A percentile compares a stretch with the other conserved stretches of the same genome.
phyloP scores from a whole-genome alignment of 108 stramenopile species.

The Seminavis robusta region DNA sequence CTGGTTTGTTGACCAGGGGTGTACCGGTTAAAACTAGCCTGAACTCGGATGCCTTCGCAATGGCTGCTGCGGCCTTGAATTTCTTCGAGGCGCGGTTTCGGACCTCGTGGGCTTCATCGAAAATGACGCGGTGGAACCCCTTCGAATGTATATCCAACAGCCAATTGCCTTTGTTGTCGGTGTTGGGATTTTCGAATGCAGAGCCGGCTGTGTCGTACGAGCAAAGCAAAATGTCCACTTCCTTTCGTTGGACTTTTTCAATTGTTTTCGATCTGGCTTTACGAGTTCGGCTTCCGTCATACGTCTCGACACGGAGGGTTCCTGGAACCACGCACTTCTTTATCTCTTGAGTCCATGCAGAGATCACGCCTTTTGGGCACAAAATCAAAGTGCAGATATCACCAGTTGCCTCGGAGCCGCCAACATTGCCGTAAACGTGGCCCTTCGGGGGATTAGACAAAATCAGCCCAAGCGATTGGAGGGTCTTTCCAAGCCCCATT shows the following conservation, averaged over 20 bases:
- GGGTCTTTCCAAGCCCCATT: slow-evolving; percentile 51
- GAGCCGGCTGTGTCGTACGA: slow-evolving; percentile 44
- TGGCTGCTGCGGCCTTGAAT: slow-evolving; percentile 15
- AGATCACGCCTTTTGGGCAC: slow-evolving; percentile 57
- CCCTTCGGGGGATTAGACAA: slow-evolving; percentile 1
- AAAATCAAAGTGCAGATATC: slow-evolving; percentile 75
- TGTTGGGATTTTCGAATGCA: slow-evolving; percentile 14
- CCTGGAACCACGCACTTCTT: slow-evolving; percentile 25
- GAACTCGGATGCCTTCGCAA: slow-evolving; percentile 25
- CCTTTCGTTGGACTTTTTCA: slow-evolving; percentile 31
- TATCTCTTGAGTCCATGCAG: slow-evolving; percentile 58
- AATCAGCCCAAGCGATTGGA: slow-evolving; percentile 50
- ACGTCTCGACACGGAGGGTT: background rate
- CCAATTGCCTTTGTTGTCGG: slow-evolving; percentile 19
- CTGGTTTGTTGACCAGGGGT: slow-evolving; percentile 39
- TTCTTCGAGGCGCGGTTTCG: background rate
- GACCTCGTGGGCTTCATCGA: slow-evolving; percentile 40
- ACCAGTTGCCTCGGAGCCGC: too few species aligned
- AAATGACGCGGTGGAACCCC: slow-evolving; percentile 50
- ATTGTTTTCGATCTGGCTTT: slow-evolving; percentile 44
- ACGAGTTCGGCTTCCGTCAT: too few species aligned
- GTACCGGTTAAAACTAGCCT: slow-evolving; percentile 49
- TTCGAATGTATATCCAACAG: slow-evolving; percentile 27
- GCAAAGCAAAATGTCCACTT: slow-evolving; percentile 42
- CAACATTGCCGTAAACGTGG: slow-evolving; percentile 1